Percentiles rank a stretch among this genome's conserved stretches.
phyloP scores from a whole-genome alignment of 192 early-diverging fungal species.

The Podila horticola region DNA sequence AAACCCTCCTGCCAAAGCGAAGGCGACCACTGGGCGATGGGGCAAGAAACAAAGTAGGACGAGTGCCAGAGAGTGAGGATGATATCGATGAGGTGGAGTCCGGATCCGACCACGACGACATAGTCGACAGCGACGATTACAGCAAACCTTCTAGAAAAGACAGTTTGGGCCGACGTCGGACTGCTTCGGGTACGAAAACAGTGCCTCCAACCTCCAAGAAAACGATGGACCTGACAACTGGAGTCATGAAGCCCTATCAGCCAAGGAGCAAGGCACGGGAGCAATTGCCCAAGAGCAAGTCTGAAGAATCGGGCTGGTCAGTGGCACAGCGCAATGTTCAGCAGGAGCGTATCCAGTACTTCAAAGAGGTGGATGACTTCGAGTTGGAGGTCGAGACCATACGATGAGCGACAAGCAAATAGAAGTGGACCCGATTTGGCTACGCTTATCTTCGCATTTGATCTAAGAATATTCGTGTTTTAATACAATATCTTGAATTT shows the following conservation, averaged over 20 bases:
- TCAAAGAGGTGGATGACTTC: conserved; percentile 37
- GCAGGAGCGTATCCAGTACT: conserved; percentile 31
- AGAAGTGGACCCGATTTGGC: no score
- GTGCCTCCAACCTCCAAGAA: no score
- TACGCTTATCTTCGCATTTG: background rate
- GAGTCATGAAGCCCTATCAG: conserved; percentile 6
- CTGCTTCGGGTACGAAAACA: no score
- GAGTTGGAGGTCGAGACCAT: conserved; percentile 31
- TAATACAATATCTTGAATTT: background rate
- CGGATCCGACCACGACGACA: no score
- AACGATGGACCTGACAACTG: background rate
- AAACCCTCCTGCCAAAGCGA: no score
- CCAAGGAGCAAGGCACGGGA: background rate
- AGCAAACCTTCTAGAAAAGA: no score
- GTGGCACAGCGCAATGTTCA: conserved; percentile 14
- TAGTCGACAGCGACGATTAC: no score
- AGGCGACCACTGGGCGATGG: no score
- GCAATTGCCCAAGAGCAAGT: background rate
- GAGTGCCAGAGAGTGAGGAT: no score
- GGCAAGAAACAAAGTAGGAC: no score
- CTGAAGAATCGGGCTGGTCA: conserved; percentile 15
- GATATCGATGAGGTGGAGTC: no score
- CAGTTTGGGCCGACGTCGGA: no score
- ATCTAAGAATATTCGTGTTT: background rate
- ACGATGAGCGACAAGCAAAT: background rate